Conservation (phyloP, 2,329 filamentous ascomycete species). For the Aspergillus pseudoviridinutans region DNA sequence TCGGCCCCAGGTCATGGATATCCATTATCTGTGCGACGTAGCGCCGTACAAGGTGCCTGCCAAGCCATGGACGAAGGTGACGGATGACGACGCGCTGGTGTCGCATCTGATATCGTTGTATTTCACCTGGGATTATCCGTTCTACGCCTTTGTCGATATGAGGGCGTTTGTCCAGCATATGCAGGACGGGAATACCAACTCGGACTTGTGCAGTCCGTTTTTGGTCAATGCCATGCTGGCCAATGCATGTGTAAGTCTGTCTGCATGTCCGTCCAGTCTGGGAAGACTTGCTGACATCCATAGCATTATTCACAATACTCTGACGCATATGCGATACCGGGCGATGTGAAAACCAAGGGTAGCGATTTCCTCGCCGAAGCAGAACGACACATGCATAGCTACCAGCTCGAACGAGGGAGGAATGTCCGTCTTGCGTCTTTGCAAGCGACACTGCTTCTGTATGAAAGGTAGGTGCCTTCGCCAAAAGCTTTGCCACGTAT, state of each 20-base stretch:
- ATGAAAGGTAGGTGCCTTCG: conserved; percentile 17
- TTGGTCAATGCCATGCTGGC: conserved; percentile 84
- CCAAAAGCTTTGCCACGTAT: background rate
- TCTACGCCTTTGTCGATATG: conserved; percentile 73
- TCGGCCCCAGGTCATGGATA: conserved; percentile 23
- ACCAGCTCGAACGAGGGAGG: conserved; percentile 10
- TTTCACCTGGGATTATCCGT: conserved; percentile 92
- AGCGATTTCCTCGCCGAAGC: conserved; percentile 24
- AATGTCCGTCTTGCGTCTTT: conserved; percentile 17
- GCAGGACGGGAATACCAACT: conserved; percentile 37
- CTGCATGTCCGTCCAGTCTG: too few relatives aligned
- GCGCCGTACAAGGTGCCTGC: conserved; percentile 23
- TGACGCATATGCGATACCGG: conserved; percentile 23
- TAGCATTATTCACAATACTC: conserved; percentile 26
- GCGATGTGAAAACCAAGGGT: conserved; percentile 24
- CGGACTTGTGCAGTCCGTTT: conserved; percentile 73
- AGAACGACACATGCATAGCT: conserved; percentile 14
- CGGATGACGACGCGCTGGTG: conserved; percentile 68
- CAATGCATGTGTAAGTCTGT: conserved; percentile 22
- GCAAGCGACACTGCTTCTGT: conserved; percentile 23
- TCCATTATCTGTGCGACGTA: conserved; percentile 22
- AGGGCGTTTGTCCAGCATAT: conserved; percentile 64
- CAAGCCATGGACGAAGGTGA: conserved; percentile 72
- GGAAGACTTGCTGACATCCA: background rate
- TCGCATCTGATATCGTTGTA: conserved; percentile 85